Base-by-base conservation (phyloP, 352 stramenopile species). In the Thalassiosira hispida region DNA sequence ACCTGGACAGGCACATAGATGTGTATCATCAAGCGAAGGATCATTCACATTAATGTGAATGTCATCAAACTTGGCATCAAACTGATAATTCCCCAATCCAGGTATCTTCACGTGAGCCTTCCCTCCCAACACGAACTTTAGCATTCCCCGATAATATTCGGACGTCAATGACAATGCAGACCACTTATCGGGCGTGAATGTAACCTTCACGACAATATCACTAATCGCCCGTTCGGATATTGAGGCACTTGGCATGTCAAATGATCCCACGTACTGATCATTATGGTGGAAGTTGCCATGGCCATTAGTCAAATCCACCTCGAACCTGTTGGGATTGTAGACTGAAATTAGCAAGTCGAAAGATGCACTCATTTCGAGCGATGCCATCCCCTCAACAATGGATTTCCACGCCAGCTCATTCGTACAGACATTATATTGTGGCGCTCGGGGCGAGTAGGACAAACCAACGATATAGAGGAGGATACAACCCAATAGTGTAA, bases 341-440 rank as follows among this genome's bases (percentile, higher is more conserved):
- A 94, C 70, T 16, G 77, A 89, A 38, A 86, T 83, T 1, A 94
- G 59, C 59, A 94, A 82, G 65, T 94, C 87, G 63, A 93, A 93
- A 25, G 81, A 88, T 16, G 85, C 85, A 56, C 86, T 77, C 12
- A 91, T 55, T 69, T 91, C 88, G 23, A 91, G 55, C 3, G 72
- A 70, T 11, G 81, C 66, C 67, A 94, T 88, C 25, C 84, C 85
- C 51, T 88, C 75, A 5, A 94, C 82, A 25, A 94, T 89, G 4
- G 64, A 81, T 70, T 80, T 86, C 89, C 89, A 94, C 2, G 80
- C 87, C 2, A 94, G 35, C 27, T 84, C 56, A 62, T 94, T 81
- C 18, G 87, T 91, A 75, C 89, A 94, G 31, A 94, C 82, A 79
- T 89, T 91, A 73, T 88, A 90, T 25, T 83, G 38, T n/a, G 89